Conservation (phyloP, 2,329 filamentous ascomycete genomes). For the Arthrobotrys iridis region DNA sequence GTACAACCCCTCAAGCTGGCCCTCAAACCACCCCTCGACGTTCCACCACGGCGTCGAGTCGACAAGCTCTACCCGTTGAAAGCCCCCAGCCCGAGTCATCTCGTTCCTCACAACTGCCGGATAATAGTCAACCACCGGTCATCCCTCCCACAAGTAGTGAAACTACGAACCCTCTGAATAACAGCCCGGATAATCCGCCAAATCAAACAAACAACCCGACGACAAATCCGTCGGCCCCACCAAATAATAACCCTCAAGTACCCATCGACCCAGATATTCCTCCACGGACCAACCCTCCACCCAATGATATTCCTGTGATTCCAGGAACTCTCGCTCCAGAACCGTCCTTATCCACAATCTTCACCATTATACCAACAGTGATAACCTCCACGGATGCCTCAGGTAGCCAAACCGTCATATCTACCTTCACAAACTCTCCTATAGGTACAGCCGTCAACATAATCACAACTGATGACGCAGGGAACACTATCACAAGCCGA, state of each 20-base stretch:
- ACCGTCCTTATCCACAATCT: slow-evolving; percentile 20
- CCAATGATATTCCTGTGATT: background rate
- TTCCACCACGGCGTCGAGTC: background rate
- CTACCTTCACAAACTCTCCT: slow-evolving; percentile 23
- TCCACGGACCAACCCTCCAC: background rate
- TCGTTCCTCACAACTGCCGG: background rate
- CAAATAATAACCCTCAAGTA: background rate
- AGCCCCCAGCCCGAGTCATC: slow-evolving; percentile 19
- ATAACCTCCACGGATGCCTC: slow-evolving; percentile 31
- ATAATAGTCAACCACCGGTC: background rate
- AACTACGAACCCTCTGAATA: background rate
- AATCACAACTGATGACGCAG: slow-evolving; percentile 29
- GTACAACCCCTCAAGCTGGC: background rate
- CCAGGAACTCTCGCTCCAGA: slow-evolving; percentile 17
- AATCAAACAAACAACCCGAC: background rate
- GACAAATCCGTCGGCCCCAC: background rate
- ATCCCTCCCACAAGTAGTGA: background rate
- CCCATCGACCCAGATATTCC: background rate
- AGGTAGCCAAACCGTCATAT: slow-evolving; percentile 25
- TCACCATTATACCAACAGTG: slow-evolving; percentile 1
- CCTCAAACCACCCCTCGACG: background rate
- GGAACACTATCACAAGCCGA: slow-evolving; percentile 36
- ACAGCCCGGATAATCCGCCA: background rate
- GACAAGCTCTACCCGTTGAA: slow-evolving; percentile 17
- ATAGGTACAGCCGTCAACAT: slow-evolving; percentile 28